Base-by-base conservation (phyloP, 1,284 basidiomycete species). In the Ganoderma leucocontextum region DNA sequence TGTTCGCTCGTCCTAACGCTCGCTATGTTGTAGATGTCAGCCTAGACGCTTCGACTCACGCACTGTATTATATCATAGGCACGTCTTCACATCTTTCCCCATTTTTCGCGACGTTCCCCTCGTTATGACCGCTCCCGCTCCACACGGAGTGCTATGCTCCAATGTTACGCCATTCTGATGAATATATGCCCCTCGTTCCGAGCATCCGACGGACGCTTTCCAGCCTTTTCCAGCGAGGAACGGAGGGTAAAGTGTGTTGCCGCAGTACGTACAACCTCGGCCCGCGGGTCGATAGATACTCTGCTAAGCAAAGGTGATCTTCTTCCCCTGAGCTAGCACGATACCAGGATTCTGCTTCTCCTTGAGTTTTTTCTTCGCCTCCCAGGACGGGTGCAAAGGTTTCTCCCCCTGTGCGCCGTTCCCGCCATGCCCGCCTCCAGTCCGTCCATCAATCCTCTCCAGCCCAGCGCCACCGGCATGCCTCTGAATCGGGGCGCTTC, bases 361-460 rank as follows among this genome's bases (percentile, higher is more conserved):
- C 78, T 92, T 93, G 69, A 92, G 80, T 77, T 88, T 89, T 79
- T 85, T 86, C 80, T 96, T 97, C 4, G 96, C 96, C 80, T 94
- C 94, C 96, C 96, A 98, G 22, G 94, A 96, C 2, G 96, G 96
- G 82, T 98, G 96, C 66, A 96, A 73, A 38, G 86, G 83, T 70
- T 76, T 76, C 35, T 77, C 78, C 81, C 84, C 65, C 81, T 19
- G 79, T 76, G 61, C 47, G 22, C 62, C 62, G 57, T 47, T 60
- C 42, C 39, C 62, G 52, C 36, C 49, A 49, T 55, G 55, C 33
- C 52, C 59, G 29, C 63, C 41, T n/a, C 49, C 65, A n/a, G 61
- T 4, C 12, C 39, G 39, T 59, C 49, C 60, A 36, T 67, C n/a
- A n/a, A 17, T 69, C 68, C 13, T 36, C 67, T 41, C 70, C 67